Base-by-base conservation (phyloP, 129 eudicot species). In the Helianthus tuberosus region DNA sequence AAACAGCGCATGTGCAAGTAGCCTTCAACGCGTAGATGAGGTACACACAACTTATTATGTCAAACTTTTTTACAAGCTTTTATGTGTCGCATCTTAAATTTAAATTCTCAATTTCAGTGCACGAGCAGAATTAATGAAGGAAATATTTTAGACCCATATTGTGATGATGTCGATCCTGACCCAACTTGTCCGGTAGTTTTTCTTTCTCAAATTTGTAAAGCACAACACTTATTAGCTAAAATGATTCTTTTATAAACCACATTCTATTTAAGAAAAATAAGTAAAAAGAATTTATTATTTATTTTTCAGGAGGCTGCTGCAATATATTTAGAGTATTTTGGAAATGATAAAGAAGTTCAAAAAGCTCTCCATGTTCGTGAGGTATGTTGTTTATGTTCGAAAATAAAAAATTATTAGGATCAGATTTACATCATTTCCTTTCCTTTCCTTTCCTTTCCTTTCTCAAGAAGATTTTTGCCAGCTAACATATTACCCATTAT, bases 291-390 rank as follows among this genome's bases (percentile, higher is more conserved):
- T 50, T 65, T 52, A 39, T 25, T 25, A 25, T n/a, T n/a, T 27
- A 14, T 41, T 7, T 44, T 41, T 29, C 36, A 76, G 81, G 75
- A 76, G 58, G 75, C 75, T 57, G 43, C 51, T 58, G 49, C 64
- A 14, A 59, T 29, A 47, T 76, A 14, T 66, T 15, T 66, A 57
- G 47, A 66, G 4, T 44, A 57, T 41, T 78, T 64, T 69, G 78
- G 67, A 27, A 78, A 78, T 16, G 14, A 71, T 20, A 78, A 67
- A 64, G 68, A 65, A 0, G 82, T 78, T 64, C 82, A 55, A 39
- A 57, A 64, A 43, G 82, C 82, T 52, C 77, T 78, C n/a, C 11
- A 71, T 14, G 74, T 85, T 71, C 89, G 84, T 69, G 79, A 81
- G 66, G 89, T 85, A 66, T 35, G 66, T 54, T 41, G 6, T 41